Evolutionary conservation across 202 grass and related monocot genomes (phyloP), one percentile per base, ranked within the genome.

Genomic region (Musa balbisiana): DNA sequence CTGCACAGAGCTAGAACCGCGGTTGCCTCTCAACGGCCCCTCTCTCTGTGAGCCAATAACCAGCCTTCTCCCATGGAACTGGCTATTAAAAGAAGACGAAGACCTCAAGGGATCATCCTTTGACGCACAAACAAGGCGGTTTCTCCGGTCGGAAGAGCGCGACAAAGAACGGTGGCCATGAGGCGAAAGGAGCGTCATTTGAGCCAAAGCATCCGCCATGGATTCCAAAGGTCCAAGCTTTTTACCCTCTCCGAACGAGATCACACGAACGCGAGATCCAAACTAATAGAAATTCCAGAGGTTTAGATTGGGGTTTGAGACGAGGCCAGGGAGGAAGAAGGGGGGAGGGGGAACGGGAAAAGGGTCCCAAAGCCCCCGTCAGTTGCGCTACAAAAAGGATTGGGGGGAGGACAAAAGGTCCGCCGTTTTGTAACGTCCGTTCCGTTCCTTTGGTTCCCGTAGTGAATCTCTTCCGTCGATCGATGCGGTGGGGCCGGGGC

Each of bases 131-230:
- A 13, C 19, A 25, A 5, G 49, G 12, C 62, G 20, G n/a, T 13
- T 66, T 43, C 20, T 52, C 73, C 22, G 8, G 29, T 25, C 15
- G 19, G 10, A 62, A 51, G 16, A 16, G 27, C 9, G 8, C 75
- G 62, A 50, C 33, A n/a, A 66, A 15, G 71, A 55, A 53, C 52
- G 22, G 15, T 20, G 20, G 6, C 11, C 43, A 1, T 21, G 51
- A 17, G 43, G 59, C 49, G 49, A 16, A 17, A 77, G 21, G 12
- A 66, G 20, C 14, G 60, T 64, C 49, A 49, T 66, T 22, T 64
- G 11, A 14, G 59, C 33, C n/a, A 51, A 77, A 26, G 51, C 60
- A 9, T 66, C 49, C 60, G 49, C 58, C 75, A 77, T 77, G 29
- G 49, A 27, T 26, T 11, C 60, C 62, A 25, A 52, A 43, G 60